phyloP scores from a whole-genome alignment of 2,329 filamentous ascomycete genomes.

The Zymoseptoria pseudotritici region DNA sequence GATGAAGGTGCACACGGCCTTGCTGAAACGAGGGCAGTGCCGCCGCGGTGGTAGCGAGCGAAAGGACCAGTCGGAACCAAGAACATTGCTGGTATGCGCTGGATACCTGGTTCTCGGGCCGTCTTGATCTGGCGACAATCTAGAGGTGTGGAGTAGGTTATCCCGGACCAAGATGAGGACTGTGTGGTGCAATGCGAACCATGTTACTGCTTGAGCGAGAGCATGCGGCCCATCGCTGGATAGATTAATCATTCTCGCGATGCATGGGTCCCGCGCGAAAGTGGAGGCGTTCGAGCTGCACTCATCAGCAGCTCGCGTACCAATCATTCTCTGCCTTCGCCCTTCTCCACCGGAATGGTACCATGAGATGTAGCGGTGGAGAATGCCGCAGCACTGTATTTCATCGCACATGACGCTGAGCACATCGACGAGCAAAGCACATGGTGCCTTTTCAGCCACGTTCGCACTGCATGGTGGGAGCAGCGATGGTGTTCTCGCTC shows the following conservation, averaged over 20 bases:
- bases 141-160: constrained; percentile 4
- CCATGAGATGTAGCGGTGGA: background rate
- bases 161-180: constrained; percentile 18
- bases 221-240: constrained; percentile 7
- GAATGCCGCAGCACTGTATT: constrained; percentile 10
- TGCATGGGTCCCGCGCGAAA: constrained; percentile 9
- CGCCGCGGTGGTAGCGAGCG: constrained; percentile 13
- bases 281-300: background rate
- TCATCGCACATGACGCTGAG: constrained; percentile 19
- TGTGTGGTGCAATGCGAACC: constrained; percentile 10
- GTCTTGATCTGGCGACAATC: constrained; percentile 14
- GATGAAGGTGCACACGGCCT: constrained; percentile 6
- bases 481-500: constrained; percentile 16
- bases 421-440: constrained; percentile 17
- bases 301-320: background rate
- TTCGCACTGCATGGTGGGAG: constrained; percentile 15
- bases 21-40: constrained; percentile 6
- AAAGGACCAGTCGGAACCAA: constrained; percentile 11
- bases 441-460: constrained; percentile 15
- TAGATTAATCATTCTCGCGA: constrained; percentile 11
- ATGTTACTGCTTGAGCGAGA: constrained; percentile 8
- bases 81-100: background rate
- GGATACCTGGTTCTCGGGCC: constrained; percentile 15
- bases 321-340: background rate
- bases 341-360: background rate